Conservation (phyloP, 176 grass and related monocot genomes). For the Metroxylon sagu region DNA sequence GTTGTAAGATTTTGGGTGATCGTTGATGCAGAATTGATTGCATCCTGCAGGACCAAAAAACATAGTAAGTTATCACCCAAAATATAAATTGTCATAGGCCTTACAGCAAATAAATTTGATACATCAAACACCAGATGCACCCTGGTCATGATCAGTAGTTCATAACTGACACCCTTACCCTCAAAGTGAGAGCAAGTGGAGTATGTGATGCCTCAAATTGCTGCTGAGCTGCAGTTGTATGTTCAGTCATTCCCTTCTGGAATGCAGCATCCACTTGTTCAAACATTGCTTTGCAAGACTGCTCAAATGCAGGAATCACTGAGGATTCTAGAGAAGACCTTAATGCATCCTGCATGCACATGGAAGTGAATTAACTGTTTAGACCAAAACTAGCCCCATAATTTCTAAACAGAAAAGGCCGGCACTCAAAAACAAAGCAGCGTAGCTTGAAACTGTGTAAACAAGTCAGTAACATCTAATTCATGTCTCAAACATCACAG, state of each 20-base stretch:
- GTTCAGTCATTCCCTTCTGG: slow-evolving; percentile 85
- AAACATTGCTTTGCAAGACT: slow-evolving; percentile 78
- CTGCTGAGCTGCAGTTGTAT: slow-evolving; percentile 58
- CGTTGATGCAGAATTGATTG: slow-evolving; percentile 66
- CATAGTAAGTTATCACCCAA: no score
- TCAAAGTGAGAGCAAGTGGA: slow-evolving; percentile 76
- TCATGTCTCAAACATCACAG: no score
- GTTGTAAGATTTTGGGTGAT: slow-evolving; percentile 56
- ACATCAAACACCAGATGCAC: no score
- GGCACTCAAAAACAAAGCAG: no score
- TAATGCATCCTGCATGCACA: slow-evolving; percentile 52
- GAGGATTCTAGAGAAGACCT: slow-evolving; percentile 66
- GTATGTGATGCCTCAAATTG: slow-evolving; percentile 51
- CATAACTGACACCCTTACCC: slow-evolving; percentile 23
- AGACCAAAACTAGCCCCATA: no score
- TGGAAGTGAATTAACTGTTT: neutral
- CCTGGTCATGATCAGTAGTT: no score
- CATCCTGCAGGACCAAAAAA: slow-evolving; percentile 41
- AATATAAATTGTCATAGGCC: no score
- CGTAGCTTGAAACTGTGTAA: no score
- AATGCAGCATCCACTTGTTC: slow-evolving; percentile 81
- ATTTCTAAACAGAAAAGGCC: no score
- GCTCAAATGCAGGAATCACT: slow-evolving; percentile 82
- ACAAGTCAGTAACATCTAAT: no score
- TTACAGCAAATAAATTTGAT: no score